Conservation (phyloP, 2,329 filamentous ascomycete species). For the Xenoacremonium recifei region DNA sequence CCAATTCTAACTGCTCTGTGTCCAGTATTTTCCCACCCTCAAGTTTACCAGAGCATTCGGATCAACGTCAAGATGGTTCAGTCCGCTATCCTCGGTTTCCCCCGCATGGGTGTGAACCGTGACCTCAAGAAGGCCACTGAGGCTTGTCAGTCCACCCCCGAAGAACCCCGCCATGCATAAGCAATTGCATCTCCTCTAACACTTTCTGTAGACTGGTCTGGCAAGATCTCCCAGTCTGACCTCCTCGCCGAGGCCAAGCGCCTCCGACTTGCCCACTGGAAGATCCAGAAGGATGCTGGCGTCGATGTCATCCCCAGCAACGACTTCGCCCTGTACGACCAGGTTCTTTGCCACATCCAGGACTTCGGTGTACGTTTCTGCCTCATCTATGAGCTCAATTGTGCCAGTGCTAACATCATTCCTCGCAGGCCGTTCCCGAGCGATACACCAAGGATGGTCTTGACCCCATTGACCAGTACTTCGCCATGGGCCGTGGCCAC, state of each 20-base stretch:
- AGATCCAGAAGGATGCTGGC: constrained; percentile 98
- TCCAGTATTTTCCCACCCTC: constrained; percentile 10
- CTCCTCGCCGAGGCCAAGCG: constrained; percentile 95
- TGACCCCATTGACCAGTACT: constrained; percentile 91
- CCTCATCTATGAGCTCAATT: background rate
- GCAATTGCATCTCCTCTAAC: constrained; percentile 15
- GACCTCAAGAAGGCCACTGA: constrained; percentile 99
- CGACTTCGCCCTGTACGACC: constrained; percentile 98
- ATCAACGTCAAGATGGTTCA: constrained; percentile 56
- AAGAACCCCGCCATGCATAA: constrained; percentile 35
- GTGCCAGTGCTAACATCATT: constrained; percentile 11
- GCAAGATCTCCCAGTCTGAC: constrained; percentile 88
- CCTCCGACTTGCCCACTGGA: constrained; percentile 95
- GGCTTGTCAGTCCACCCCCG: constrained; percentile 63
- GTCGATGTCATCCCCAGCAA: constrained; percentile 98
- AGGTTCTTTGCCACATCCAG: constrained; percentile 97
- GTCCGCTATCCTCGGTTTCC: constrained; percentile 90
- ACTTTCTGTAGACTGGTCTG: constrained; percentile 68
- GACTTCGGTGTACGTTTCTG: constrained; percentile 80
- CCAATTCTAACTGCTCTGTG: background rate
- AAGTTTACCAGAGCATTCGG: constrained; percentile 19
- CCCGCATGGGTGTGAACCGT: constrained; percentile 96
- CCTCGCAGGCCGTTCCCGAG: constrained; percentile 75
- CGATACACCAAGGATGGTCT: constrained; percentile 91
- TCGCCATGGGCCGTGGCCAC: constrained; percentile 98